Base-by-base conservation (phyloP, 2,329 filamentous ascomycete species). In the Neonectria magnoliae region DNA sequence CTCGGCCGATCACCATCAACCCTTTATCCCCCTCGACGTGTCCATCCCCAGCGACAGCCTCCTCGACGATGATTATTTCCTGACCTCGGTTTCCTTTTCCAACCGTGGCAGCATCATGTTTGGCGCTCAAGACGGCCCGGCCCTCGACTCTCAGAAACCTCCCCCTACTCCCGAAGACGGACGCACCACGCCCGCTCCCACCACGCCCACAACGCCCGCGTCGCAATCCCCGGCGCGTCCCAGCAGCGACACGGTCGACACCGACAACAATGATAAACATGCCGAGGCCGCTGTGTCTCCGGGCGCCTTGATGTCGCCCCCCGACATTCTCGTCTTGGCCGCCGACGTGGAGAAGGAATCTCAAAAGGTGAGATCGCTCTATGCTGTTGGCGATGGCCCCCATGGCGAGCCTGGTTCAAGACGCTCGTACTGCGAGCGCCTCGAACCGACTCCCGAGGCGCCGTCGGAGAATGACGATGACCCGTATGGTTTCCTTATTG, bases 281-380 rank as follows among this genome's bases (percentile, higher is more conserved):
- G 62, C 57, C 48, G 61, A 54, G 60, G 60, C 65, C 56, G 51
- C 27, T 48, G 65, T 58, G 63, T 61, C 62, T 47, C 69, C 60
- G 58, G 67, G 56, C 60, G 67, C 48, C 59, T 58, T 64, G 63
- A 65, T 65, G 61, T 71, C 77, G 33, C 69, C 79, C 59, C 84
- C 85, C 68, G 83, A 82, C 76, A 85, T 87, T 71, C 82, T 82
- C 70, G 77, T 88, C 74, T 80, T 87, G 76, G 81, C 85, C 71
- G 80, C 81, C 76, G 85, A 88, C 71, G 78, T 84, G 73, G 86
- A 88, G 81, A 85, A 84, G 80, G 87, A 89, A 81, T 89, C 87
- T 81, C 85, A 86, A 85, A 88, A 88, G 84, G 87, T 89, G 84
- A 88, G 87, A 83, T 88, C 86, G 79, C 86, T 89, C 80, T 89